phyloP scores from a whole-genome alignment of 768 basidiomycete species.

The Mrakia hoshinonis region DNA sequence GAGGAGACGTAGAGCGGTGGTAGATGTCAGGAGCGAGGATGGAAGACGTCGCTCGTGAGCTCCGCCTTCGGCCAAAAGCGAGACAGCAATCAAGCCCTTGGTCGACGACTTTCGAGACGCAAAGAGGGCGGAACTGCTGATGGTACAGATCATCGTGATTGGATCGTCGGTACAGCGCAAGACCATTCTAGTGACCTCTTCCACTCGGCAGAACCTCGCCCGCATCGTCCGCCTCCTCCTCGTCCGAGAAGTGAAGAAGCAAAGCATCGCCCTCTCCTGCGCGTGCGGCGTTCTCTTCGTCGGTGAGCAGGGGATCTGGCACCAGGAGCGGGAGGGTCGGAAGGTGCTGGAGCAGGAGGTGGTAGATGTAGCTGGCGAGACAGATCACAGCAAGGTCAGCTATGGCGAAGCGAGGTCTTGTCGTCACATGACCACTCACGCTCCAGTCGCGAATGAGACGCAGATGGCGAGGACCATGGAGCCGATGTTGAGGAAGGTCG shows the following conservation, averaged over 20 bases:
- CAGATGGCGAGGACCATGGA: constrained; percentile 19
- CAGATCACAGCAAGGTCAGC: background rate
- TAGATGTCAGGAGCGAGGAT: no score
- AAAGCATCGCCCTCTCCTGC: constrained; percentile 3
- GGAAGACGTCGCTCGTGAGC: no score
- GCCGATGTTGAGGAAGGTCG: constrained; percentile 21
- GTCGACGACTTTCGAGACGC: no score
- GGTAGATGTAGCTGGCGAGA: constrained; percentile 18
- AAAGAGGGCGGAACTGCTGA: no score
- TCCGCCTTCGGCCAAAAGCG: no score
- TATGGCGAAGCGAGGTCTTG: background rate
- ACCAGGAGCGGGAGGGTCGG: constrained; percentile 9
- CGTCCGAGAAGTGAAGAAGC: constrained; percentile 4
- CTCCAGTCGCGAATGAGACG: constrained; percentile 18
- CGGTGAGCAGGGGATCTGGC: constrained; percentile 19
- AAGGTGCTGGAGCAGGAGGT: constrained; percentile 15
- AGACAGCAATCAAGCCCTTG: no score
- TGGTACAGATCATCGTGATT: no score
- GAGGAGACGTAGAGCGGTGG: no score
- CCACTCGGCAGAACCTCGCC: background rate
- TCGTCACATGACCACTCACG: constrained; percentile 4
- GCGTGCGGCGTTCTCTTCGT: background rate
- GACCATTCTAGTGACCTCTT: no score
- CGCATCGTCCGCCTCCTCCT: background rate
- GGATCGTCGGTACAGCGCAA: no score